Evolutionary conservation across 2,329 filamentous ascomycete species (phyloP), one percentile per base, ranked within the genome.

Genomic region (Clathrospora elynae): DNA sequence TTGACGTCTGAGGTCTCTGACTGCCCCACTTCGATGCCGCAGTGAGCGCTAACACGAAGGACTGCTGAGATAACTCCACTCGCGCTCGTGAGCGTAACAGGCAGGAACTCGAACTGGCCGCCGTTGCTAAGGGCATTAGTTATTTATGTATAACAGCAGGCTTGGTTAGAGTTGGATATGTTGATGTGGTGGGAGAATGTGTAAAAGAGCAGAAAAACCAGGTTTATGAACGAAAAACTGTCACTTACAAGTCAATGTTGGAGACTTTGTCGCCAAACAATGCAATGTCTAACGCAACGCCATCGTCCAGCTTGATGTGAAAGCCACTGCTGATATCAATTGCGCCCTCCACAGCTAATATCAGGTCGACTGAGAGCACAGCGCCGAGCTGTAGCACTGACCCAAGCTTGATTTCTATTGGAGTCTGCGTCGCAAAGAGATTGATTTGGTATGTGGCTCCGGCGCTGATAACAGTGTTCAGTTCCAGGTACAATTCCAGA

Each of bases 101-200:
- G 80, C 1, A 83, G 72, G 42, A 82, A 81, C 42, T 82, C 78
- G 45, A 82, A 82, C 10, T 72, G 61, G 0, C 75, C 80, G 5
- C 78, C 78, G 3, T 77, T 74, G 30, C 78, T 81, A 14, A 10
- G 5, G 35, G n/a, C 6, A 4, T 17, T 10, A 13, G 19, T 12
- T 16, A 20, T n/a, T 26, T 26, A 10, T 41, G 2, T 22, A 6
- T 19, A 10, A 10, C 26, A 17, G 13, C 22, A 6, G 13, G 19
- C 6, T 32, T 13, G 10, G 3, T 11, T 13, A 30, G 13, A 16
- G 5, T 30, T 16, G 28, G 14, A 17, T 2, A 16, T 20, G 11
- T 19, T 5, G 10, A 20, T 28, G 7, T 3, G 12, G n/a, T n/a
- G n/a, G n/a, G n/a, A n/a, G n/a, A n/a, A n/a, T n/a, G n/a, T n/a